phyloP scores from a whole-genome alignment of 805 yeast species.

The Saccharomyces eubayanus region DNA sequence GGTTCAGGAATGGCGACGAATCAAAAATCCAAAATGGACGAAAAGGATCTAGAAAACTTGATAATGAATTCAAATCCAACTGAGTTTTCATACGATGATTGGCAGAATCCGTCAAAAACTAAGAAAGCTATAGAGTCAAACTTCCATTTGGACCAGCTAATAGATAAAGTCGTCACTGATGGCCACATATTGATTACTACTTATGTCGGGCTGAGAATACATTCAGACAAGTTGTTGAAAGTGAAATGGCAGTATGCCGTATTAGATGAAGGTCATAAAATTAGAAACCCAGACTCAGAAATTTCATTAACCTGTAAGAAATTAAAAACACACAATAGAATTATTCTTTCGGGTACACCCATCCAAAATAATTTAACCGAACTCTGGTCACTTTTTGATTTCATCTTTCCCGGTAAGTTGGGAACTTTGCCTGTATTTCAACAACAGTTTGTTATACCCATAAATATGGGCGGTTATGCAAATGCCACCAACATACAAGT shows the following conservation, averaged over 20 bases:
- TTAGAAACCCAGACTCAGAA: conserved; percentile 87
- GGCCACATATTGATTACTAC: conserved; percentile 90
- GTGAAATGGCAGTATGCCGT: conserved; percentile 84
- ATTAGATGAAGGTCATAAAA: conserved; percentile 94
- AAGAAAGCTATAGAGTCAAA: conserved; percentile 26
- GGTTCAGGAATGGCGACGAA: conserved; percentile 70
- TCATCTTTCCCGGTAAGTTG: conserved; percentile 86
- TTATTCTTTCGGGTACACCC: conserved; percentile 92
- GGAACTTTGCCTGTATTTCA: conserved; percentile 95
- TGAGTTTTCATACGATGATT: conserved; percentile 38
- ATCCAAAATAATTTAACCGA: conserved; percentile 89
- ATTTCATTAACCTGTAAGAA: conserved; percentile 81
- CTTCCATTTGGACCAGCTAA: conserved; percentile 27
- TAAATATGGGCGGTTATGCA: conserved; percentile 96
- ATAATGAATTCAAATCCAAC: conserved; percentile 32
- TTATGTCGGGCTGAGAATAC: conserved; percentile 74
- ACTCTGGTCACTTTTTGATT: conserved; percentile 91
- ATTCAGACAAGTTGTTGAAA: conserved; percentile 54
- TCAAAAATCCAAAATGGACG: conserved; percentile 29
- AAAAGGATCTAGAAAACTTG: conserved; percentile 45
- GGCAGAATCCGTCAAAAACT: conserved; percentile 21
- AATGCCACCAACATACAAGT: conserved; percentile 94
- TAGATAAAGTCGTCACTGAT: conserved; percentile 45
- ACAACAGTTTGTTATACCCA: conserved; percentile 84
- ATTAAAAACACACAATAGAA: conserved; percentile 71